Percentiles rank a stretch among this genome's conserved stretches.
These are phyloP conservation scores for Pneumocystis oryctolagi DNA, from an alignment of 1,139 yeast species.

Conservation along the genomic window DNA sequence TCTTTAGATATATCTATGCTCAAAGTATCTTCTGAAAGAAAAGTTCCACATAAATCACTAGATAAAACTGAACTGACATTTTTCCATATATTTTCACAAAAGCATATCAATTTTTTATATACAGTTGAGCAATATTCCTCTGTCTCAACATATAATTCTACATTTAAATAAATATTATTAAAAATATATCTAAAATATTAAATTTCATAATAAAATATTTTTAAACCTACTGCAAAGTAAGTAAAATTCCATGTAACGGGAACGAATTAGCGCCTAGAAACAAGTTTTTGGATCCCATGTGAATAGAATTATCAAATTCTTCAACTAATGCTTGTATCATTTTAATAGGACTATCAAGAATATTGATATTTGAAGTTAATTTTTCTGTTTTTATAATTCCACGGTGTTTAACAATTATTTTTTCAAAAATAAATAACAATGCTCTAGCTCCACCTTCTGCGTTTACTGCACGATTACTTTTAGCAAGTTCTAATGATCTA, in stretches of 20 bases:
- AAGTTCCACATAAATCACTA: neutral
- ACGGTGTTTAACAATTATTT: neutral
- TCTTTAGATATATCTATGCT: neutral
- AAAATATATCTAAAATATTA: neutral
- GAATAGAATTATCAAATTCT: neutral
- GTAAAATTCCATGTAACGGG: neutral
- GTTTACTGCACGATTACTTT: neutral
- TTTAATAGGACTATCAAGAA: neutral
- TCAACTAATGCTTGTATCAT: neutral
- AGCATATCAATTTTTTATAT: neutral
- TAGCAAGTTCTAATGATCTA: neutral
- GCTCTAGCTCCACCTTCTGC: neutral
- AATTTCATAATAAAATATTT: neutral
- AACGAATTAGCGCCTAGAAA: neutral
- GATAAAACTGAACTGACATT: neutral
- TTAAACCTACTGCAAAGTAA: neutral
- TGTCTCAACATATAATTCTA: neutral
- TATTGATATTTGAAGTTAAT: neutral
- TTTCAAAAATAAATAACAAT: neutral
- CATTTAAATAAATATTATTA: neutral
- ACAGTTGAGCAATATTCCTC: neutral
- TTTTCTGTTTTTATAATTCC: neutral
- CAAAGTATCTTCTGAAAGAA: neutral
- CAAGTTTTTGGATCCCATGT: neutral
- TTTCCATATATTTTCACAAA: neutral